Evolutionary conservation across 495 filamentous ascomycete species (phyloP), one percentile per base, ranked within the genome.

Genomic region (Aspergillus saccharolyticus): DNA sequence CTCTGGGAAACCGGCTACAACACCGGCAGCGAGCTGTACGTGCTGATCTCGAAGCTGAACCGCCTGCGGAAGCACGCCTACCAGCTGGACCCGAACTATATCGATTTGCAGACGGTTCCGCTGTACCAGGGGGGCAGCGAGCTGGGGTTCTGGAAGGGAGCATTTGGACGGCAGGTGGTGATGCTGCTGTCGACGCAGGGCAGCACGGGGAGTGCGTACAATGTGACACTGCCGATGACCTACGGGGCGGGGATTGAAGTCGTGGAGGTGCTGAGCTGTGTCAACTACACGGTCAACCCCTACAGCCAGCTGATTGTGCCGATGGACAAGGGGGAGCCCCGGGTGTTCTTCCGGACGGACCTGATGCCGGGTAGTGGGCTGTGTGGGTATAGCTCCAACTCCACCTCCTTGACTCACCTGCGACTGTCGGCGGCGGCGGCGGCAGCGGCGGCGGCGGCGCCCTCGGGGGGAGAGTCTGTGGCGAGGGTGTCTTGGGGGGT

Each of bases 1-100:
- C 61, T 88, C 43, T 91, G 87, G 88, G 70, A 78, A 18, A 80
- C 78, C 28, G 70, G 70, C 3, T 91, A 88, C 70, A 67, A 76
- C 54, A 85, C 82, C n/a, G 60, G 59, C 15, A 66, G 79, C 0
- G 67, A 80, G 20, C 72, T 89, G 1, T 89, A 88, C 77, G 73
- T 66, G 1, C 77, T 77, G 58, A 78, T 84, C 44, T 63, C 76
- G 0, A 73, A 65, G 4, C 62, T 86, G 25, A 88, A 89, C 72
- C 71, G 74, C 55, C 70, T 86, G 56, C 78, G 85, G 6, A 80
- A 77, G 51, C 74, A 74, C n/a, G 83, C 80, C 21, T 75, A 82
- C 59, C 59, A 57, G 17, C 66, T 77, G 19, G 76, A 82, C 24
- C 44, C 33, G 10, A 53, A 55, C 33, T 86, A 83, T 58, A 51